Evolutionary conservation across 768 basidiomycete genomes (phyloP), one percentile per base, ranked within the genome.

Genomic region (Dacryopinax primogenitus): DNA sequence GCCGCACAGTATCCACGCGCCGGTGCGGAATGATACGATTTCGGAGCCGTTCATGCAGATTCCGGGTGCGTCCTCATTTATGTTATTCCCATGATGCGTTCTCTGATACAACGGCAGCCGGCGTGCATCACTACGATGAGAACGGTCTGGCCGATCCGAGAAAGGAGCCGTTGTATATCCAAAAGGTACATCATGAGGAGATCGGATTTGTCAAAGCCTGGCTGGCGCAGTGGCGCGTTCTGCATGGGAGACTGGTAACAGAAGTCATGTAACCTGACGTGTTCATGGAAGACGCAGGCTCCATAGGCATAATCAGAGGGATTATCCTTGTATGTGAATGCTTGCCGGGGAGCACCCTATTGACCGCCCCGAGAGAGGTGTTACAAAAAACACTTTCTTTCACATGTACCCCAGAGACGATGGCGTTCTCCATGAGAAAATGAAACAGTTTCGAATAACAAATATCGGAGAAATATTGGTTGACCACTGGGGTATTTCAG

Each of bases 1-100:
- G 11, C 89, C 90, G 0, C 90, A 90, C 72, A 88, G 88, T 68
- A 78, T 81, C 62, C 82, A 88, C 62, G 91, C 92, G 1, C 71
- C 76, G 4, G 78, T 83, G 58, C 79, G 92, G 18, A 73, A 79
- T 44, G 90, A 92, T 74, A 92, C 90, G 0, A 74, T 85, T 16
- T 71, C 84, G 35, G 79, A 81, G 37, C 94, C 94, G 0, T 92
- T 92, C 76, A 92, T 93, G 73, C 71, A 94, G 41, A 96, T 96
- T 66, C 86, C 86, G 11, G 79, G 92, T 92, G 68, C 28, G 86
- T 78, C 47, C 28, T 47, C 45, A 7, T 47, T 21, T 41, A 3
- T 26, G 21, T 28, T 7, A n/a, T 30, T 21, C 37, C 37, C 33
- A 21, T 11, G 64, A 18, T 4, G 28, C 16, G 35, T 2, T 16